Evolutionary conservation across 108 stramenopile species (phyloP).

Genomic region (Pseudonitzschia multistriata): DNA sequence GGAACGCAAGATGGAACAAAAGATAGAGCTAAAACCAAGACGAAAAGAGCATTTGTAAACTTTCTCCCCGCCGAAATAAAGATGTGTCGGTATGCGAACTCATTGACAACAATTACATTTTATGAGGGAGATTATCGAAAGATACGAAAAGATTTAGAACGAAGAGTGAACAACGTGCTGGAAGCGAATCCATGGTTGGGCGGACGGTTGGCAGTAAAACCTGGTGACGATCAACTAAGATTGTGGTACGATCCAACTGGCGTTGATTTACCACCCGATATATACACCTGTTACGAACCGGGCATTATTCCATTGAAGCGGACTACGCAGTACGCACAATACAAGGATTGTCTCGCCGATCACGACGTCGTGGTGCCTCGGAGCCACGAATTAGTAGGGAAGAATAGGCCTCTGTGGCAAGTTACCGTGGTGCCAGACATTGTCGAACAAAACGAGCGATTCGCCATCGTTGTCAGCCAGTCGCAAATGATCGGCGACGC

Average conservation of each 20-base stretch:
- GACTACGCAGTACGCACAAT: neutral
- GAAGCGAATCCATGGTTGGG: constrained; percentile 23
- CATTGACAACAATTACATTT: constrained; percentile 18
- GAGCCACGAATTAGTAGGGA: neutral
- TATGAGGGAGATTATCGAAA: constrained; percentile 5
- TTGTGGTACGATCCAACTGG: constrained; percentile 9
- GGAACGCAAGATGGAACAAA: neutral
- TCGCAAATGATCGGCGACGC: constrained; percentile 33
- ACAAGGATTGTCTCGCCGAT: neutral
- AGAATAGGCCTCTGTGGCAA: constrained; percentile 3
- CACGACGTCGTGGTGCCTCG: neutral
- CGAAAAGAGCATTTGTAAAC: neutral
- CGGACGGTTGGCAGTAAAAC: constrained; percentile 6
- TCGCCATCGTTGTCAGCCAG: constrained; percentile 26
- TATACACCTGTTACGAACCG: constrained; percentile 7
- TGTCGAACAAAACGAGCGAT: constrained; percentile 1
- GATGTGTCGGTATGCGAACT: neutral
- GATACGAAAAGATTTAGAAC: neutral
- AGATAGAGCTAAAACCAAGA: neutral
- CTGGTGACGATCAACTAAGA: neutral
- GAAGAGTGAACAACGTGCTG: constrained; percentile 1
- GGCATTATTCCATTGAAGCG: constrained; percentile 4
- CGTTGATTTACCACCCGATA: neutral
- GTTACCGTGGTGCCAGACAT: constrained; percentile 22
- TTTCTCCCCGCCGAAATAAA: constrained; percentile 8